Evolutionary conservation across 2,329 filamentous ascomycete genomes (phyloP), one percentile per base, ranked within the genome.

Genomic region (Colletotrichum tropicicola): DNA sequence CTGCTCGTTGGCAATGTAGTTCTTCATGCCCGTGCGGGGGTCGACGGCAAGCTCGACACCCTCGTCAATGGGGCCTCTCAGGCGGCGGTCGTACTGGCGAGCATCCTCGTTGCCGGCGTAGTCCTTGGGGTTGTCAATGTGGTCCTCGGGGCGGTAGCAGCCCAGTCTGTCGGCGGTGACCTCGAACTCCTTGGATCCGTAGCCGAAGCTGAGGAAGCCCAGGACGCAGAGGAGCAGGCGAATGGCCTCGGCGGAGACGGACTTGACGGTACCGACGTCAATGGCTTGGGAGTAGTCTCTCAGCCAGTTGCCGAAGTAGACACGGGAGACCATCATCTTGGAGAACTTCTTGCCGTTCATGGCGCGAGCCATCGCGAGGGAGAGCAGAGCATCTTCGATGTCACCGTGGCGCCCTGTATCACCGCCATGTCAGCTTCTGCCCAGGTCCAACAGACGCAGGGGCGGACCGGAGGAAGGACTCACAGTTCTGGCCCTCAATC

Each of bases 271-370:
- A 67, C 93, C 94, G 52, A 97, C 92, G 77, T 98, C 94, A 72
- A 97, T 92, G 66, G 94, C 94, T 79, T 98, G 94, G 56, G 92
- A 96, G 79, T 98, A 98, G 79, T 98, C 94, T 65, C 87, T 88
- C 32, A 97, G 87, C 94, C 94, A 97, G 82, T 97, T 98, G 69
- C 94, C 94, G 81, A 98, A 98, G 82, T 98, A 98, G 68, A 97
- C 92, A 66, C 94, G 89, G 68, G 94, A 92, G 68, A 97, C 92
- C 74, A 90, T 91, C 73, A 97, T 87, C 82, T 96, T 96, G 82
- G 87, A 89, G 80, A 97, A 97, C 74, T 94, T 97, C 83, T 94
- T 94, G 70, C 83, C 82, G 69, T 82, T 82, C 66, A 83, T 77
- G 70, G 81, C 82, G 48, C 77, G 80, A 54, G 84, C 84, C 79